These are phyloP conservation scores for Pichia membranifaciens DNA, from an alignment of 805 yeast species.

Conservation along the genomic window DNA sequence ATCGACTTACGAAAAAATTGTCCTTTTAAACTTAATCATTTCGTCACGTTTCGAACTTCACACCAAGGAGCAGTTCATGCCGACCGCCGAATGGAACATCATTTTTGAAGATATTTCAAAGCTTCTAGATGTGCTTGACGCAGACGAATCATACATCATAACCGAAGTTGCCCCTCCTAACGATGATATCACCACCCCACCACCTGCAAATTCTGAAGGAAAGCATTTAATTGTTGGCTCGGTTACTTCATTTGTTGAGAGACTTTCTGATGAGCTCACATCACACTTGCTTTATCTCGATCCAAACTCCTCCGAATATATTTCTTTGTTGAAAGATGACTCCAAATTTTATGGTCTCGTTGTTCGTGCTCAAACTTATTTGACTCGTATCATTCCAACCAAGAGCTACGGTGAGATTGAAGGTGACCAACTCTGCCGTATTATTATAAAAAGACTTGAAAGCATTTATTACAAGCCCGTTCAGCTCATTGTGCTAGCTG, in stretches of 20 bases:
- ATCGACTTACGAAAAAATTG: slow-evolving; percentile 68
- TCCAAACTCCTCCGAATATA: slow-evolving; percentile 92
- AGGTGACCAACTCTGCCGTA: slow-evolving; percentile 62
- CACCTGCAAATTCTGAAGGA: slow-evolving; percentile 58
- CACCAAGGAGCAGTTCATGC: slow-evolving; percentile 62
- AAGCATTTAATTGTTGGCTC: slow-evolving; percentile 76
- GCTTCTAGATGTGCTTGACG: slow-evolving; percentile 65
- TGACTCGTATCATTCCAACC: slow-evolving; percentile 56
- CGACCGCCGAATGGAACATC: slow-evolving; percentile 73
- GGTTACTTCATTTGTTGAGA: slow-evolving; percentile 78
- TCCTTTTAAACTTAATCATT: slow-evolving; percentile 72
- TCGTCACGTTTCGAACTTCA: slow-evolving; percentile 84
- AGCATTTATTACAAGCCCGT: slow-evolving; percentile 90
- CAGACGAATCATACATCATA: slow-evolving; percentile 56
- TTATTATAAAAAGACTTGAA: slow-evolving; percentile 78
- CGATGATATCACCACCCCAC: slow-evolving; percentile 73
- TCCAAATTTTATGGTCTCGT: slow-evolving; percentile 65
- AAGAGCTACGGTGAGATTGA: slow-evolving; percentile 36
- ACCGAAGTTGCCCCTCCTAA: slow-evolving; percentile 65
- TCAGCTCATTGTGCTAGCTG: slow-evolving; percentile 62
- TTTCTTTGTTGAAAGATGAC: slow-evolving; percentile 87
- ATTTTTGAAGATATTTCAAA: slow-evolving; percentile 56
- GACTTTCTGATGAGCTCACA: slow-evolving; percentile 91
- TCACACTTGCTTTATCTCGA: slow-evolving; percentile 83
- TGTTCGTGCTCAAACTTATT: slow-evolving; percentile 79